Conservation (phyloP, 768 basidiomycete species). For the Nevesoporus exiguus region DNA sequence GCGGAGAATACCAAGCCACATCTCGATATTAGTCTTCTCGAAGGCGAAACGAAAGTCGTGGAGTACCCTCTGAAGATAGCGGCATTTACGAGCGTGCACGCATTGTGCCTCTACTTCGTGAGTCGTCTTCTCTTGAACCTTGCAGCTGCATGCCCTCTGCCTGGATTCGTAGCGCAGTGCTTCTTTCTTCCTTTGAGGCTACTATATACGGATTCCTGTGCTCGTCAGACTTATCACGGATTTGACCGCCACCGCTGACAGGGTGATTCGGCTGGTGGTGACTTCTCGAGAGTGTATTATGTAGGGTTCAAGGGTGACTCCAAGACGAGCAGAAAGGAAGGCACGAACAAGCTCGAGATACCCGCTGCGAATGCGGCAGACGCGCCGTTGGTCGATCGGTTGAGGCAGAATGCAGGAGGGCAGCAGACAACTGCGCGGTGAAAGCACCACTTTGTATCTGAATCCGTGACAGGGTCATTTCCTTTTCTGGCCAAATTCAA, state of each 20-base stretch:
- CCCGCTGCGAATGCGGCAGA: constrained; percentile 82
- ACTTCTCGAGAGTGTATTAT: constrained; percentile 67
- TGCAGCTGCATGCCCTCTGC: constrained; percentile 16
- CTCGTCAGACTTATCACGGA: constrained; percentile 14
- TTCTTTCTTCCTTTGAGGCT: constrained; percentile 16
- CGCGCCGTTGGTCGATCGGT: constrained; percentile 57
- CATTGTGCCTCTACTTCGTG: constrained; percentile 78
- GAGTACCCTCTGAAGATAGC: constrained; percentile 79
- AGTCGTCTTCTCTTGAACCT: constrained; percentile 31
- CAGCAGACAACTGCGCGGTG: constrained; percentile 62
- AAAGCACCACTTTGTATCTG: constrained; percentile 2
- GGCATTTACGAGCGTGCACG: constrained; percentile 71
- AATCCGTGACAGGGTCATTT: constrained; percentile 2
- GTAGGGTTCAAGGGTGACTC: constrained; percentile 81
- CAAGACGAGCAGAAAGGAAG: constrained; percentile 51
- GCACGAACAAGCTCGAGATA: constrained; percentile 62
- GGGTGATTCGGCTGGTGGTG: constrained; percentile 67
- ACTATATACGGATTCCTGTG: constrained; percentile 21
- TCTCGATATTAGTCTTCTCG: constrained; percentile 63
- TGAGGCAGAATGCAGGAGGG: constrained; percentile 53
- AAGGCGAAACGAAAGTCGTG: constrained; percentile 63
- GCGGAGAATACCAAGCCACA: constrained; percentile 68
- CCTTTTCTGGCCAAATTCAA: not conserved
- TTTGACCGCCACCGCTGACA: constrained; percentile 26
- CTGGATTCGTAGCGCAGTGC: not conserved